Percentiles rank a stretch among this genome's conserved stretches.
phyloP scores from a whole-genome alignment of 108 stramenopile species.

The Skeletonema potamos region DNA sequence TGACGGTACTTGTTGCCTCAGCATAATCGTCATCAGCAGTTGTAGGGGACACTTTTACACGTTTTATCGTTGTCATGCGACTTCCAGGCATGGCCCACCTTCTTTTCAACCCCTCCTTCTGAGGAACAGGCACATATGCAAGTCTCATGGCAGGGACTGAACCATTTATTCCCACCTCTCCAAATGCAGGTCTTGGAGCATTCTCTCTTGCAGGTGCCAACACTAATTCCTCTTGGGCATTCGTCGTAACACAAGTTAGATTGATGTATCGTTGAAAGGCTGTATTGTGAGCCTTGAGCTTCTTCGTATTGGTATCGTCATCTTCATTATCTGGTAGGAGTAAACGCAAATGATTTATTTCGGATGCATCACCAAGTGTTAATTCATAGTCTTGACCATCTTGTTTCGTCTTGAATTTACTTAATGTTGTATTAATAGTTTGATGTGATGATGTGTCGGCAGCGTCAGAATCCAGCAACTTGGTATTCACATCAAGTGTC shows the following conservation, averaged over 20 bases:
- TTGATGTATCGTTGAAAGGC: slow-evolving; percentile 31
- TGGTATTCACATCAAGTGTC: slow-evolving; percentile 18
- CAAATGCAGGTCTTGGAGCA: slow-evolving; percentile 47
- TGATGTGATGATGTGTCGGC: background rate
- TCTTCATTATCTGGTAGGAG: slow-evolving; percentile 33
- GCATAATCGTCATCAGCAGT: too few species aligned
- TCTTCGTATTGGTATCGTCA: slow-evolving; percentile 4
- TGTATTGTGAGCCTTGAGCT: slow-evolving; percentile 22
- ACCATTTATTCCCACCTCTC: slow-evolving; percentile 6
- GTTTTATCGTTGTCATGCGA: background rate
- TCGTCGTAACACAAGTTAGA: slow-evolving; percentile 24
- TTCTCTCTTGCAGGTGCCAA: slow-evolving; percentile 41
- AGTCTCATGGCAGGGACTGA: slow-evolving; percentile 42
- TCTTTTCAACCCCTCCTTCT: slow-evolving; percentile 73
- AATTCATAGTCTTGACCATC: slow-evolving; percentile 49
- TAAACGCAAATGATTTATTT: slow-evolving; percentile 58
- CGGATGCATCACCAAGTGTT: slow-evolving; percentile 31
- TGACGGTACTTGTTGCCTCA: background rate
- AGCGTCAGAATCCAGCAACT: background rate
- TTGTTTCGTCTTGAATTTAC: slow-evolving; percentile 3
- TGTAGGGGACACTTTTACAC: background rate
- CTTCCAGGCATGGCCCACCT: slow-evolving; percentile 69
- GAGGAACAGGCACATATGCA: slow-evolving; percentile 69
- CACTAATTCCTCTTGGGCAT: slow-evolving; percentile 9
- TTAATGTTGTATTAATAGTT: background rate